phyloP scores from a whole-genome alignment of 768 basidiomycete genomes.

The Nidularia pulvinata region DNA sequence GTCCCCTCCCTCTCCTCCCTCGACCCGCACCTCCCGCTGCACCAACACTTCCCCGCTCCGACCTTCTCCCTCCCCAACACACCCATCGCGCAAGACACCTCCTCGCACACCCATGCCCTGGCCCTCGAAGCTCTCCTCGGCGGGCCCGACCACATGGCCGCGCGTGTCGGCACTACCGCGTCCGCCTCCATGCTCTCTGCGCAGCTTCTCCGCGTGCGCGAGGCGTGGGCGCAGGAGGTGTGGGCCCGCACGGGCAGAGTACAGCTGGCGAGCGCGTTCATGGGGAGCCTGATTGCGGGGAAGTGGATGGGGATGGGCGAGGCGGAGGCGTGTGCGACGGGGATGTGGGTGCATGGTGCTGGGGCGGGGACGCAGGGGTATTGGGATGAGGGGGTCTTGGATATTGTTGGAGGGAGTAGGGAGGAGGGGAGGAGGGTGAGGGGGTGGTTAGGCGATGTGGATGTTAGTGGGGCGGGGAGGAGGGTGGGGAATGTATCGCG shows the following conservation, averaged over 20 bases:
- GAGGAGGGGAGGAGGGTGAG: constrained; percentile 75
- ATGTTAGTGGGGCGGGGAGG: constrained; percentile 61
- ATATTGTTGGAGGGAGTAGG: constrained; percentile 74
- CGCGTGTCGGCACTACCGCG: constrained; percentile 73
- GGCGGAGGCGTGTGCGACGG: constrained; percentile 76
- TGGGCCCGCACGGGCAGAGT: constrained; percentile 79
- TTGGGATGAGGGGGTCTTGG: constrained; percentile 81
- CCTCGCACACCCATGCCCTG: constrained; percentile 77
- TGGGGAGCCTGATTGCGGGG: constrained; percentile 71
- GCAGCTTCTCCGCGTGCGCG: constrained; percentile 77
- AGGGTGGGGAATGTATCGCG: constrained; percentile 66
- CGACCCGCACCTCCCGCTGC: constrained; percentile 69
- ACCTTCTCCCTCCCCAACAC: constrained; percentile 74
- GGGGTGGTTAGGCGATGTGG: constrained; percentile 85
- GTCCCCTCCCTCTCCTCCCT: constrained; percentile 72
- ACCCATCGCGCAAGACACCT: constrained; percentile 78
- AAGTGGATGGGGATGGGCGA: constrained; percentile 74
- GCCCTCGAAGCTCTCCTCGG: constrained; percentile 76
- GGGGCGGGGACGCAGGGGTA: constrained; percentile 34
- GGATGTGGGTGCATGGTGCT: constrained; percentile 72
- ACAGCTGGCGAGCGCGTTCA: constrained; percentile 75
- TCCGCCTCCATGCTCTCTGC: constrained; percentile 72
- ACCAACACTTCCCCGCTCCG: constrained; percentile 65
- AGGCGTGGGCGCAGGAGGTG: constrained; percentile 74
- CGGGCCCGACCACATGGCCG: constrained; percentile 76